Percentiles rank a stretch among this genome's conserved stretches.
Conservation (phyloP, 768 basidiomycete species). For the Russula earlei region DNA sequence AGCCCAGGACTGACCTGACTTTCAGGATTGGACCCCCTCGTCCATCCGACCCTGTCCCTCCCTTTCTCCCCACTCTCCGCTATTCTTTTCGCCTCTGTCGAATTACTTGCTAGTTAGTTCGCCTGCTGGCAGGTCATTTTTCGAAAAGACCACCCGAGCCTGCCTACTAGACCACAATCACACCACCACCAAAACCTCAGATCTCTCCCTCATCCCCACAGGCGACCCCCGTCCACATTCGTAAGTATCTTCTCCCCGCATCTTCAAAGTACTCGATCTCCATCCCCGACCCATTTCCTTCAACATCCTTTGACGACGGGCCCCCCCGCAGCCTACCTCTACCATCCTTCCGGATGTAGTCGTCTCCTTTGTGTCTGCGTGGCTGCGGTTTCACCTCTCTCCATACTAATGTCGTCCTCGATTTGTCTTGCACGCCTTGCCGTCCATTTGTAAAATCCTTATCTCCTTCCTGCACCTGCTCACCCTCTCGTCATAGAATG, state of each 20-base stretch:
- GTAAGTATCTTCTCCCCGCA: constrained; percentile 3
- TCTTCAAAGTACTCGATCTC: not conserved
- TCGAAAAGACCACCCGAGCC: constrained; percentile 20
- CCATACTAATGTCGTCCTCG: not conserved
- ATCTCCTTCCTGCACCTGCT: not conserved
- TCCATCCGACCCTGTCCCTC: constrained; percentile 15
- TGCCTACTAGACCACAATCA: constrained; percentile 14
- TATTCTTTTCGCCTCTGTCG: constrained; percentile 12
- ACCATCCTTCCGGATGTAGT: not conserved
- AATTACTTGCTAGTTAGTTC: constrained; percentile 22
- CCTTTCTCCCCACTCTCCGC: not conserved
- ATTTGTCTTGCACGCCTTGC: not conserved
- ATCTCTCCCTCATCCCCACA: constrained; percentile 14
- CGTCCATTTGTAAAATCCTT: not conserved
- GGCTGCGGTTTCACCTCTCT: not conserved
- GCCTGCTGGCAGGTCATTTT: constrained; percentile 23
- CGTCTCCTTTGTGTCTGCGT: not conserved
- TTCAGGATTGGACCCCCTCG: constrained; percentile 19
- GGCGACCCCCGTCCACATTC: constrained; percentile 18
- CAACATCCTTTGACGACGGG: not conserved
- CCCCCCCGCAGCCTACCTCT: not conserved
- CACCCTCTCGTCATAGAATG: constrained; percentile 51
- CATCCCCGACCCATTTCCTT: not conserved
- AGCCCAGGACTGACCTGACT: too few species aligned
- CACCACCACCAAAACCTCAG: constrained; percentile 14